Base-by-base conservation (phyloP, 148 eudicot genomes). In the Silene conica region DNA sequence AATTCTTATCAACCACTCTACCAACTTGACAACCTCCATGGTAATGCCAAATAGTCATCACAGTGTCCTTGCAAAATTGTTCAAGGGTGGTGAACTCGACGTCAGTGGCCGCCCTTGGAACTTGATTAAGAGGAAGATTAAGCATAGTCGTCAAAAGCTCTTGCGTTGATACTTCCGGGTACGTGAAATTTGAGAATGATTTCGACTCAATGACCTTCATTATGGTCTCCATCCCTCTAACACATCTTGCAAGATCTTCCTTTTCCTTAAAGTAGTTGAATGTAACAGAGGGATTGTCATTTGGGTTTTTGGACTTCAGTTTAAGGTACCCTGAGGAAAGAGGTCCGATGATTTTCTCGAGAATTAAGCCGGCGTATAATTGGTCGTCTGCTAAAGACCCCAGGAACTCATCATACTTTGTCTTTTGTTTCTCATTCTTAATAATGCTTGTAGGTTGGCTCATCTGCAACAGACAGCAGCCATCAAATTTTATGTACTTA, bases 41-140 rank as follows among this genome's bases (percentile, higher is more conserved):
- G n/a, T 85, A 88, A n/a, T 86, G 91, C 89, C 87, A 88, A 64
- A 88, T 86, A n/a, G 91, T 88, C 81, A 82, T 82, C 0, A 88
- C 89, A 1, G 89, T 88, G 54, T 85, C 89, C 70, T 72, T 80
- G 13, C 91, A 88, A 74, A 74, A 87, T 26, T 81, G 82, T 19
- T 80, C 81, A 28, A 85, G 58, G 63, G 73, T 41, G 1, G 80
- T 71, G 38, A 80, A 76, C 23, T 50, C 79, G 38, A 64, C 52
- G 73, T 80, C 77, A 9, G 60, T 41, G 18, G 28, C 38, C 38
- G 19, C 1, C 65, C 48, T 72, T 0, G 76, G 80, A 23, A 25
- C 6, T 67, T 31, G 16, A 71, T 89, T 89, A 0, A 81, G 50
- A 3, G 92, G 92, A 0, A 84, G 48, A 45, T 73, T 69, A 3